Evolutionary conservation across 805 yeast species (phyloP), one percentile per base, ranked within the genome.

Genomic region (Brettanomyces sp.): DNA sequence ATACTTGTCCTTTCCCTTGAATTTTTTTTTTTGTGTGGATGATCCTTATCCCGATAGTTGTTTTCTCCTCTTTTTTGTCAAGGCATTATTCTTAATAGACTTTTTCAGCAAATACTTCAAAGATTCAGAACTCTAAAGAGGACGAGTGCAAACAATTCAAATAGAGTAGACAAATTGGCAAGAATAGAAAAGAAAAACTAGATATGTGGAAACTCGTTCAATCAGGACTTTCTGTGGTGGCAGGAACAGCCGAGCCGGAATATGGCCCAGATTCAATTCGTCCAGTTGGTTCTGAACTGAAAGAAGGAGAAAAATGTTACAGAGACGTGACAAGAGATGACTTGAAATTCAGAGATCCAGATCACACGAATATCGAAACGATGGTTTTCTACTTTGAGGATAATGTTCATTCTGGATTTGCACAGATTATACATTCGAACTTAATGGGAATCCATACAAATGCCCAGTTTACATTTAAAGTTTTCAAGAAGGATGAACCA

Each of bases 241-340:
- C 97, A 5, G 99, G 99, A 46, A 79, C 95, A 11, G 96, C 96
- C 2, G 99, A 93, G 65, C 99, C 99, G 24, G 95, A 85, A 60
- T 93, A 93, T 58, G 99, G 99, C 45, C 76, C 83, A 37, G 96
- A 84, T 43, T 95, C 95, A 37, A 86, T 93, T 54, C 91, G 84
- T 58, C 77, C 97, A n/a, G 79, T 90, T 47, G 54, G 56, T 13
- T 37, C 48, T 23, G 77, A 85, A 38, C 77, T 76, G 40, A 78
- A 82, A 41, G 69, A 67, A 38, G 76, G 69, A 32, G 71, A 73
- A 36, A 79, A 80, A 53, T 76, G 85, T 1, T 85, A 68, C 56
- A 71, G 80, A 28, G 72, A 68, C 22, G 76, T 93, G 33, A 67
- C 74, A 8, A 59, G 64, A n/a, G 77, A 73, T 13, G 99, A 93